phyloP scores from a whole-genome alignment of 2,329 filamentous ascomycete species.

The Aspergillus ochraceus region DNA sequence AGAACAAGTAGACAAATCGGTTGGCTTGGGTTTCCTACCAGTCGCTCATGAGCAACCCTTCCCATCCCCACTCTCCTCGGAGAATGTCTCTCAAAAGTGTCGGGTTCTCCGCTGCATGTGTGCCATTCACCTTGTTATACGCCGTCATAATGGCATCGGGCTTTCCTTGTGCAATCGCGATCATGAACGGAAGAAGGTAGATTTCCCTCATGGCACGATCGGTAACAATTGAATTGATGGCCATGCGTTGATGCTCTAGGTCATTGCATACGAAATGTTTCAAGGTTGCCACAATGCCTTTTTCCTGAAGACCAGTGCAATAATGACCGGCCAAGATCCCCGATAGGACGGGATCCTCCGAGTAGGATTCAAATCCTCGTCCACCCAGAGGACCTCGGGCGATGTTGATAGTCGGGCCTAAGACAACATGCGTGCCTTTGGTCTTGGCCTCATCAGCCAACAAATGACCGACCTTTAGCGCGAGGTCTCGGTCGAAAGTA shows the following conservation, averaged over 20 bases:
- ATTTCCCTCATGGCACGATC: slow-evolving; percentile 61
- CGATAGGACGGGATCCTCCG: slow-evolving; percentile 76
- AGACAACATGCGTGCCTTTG: slow-evolving; percentile 70
- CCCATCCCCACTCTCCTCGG: slow-evolving; percentile 48
- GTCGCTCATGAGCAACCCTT: slow-evolving; percentile 50
- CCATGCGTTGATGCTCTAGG: slow-evolving; percentile 47
- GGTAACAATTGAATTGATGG: slow-evolving; percentile 45
- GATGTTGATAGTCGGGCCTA: slow-evolving; percentile 78
- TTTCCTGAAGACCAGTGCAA: slow-evolving; percentile 70
- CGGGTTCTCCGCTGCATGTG: slow-evolving; percentile 45
- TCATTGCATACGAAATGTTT: slow-evolving; percentile 62
- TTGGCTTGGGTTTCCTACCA: slow-evolving; percentile 31
- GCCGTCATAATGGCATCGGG: slow-evolving; percentile 56
- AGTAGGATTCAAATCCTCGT: slow-evolving; percentile 83
- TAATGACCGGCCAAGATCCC: slow-evolving; percentile 72
- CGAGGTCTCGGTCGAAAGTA: slow-evolving; percentile 72
- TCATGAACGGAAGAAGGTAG: slow-evolving; percentile 64
- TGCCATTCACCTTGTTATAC: slow-evolving; percentile 59
- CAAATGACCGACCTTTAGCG: slow-evolving; percentile 68
- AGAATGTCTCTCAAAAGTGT: slow-evolving; percentile 43
- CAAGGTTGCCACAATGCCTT: slow-evolving; percentile 72
- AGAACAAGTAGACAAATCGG: neutral
- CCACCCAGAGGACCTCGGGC: slow-evolving; percentile 81
- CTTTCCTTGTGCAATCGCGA: slow-evolving; percentile 56
- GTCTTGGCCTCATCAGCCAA: slow-evolving; percentile 71